Percentiles rank a stretch among this genome's conserved stretches.
phyloP scores from a whole-genome alignment of 2,329 filamentous ascomycete species.

The Ascochyta viciae-villosae region DNA sequence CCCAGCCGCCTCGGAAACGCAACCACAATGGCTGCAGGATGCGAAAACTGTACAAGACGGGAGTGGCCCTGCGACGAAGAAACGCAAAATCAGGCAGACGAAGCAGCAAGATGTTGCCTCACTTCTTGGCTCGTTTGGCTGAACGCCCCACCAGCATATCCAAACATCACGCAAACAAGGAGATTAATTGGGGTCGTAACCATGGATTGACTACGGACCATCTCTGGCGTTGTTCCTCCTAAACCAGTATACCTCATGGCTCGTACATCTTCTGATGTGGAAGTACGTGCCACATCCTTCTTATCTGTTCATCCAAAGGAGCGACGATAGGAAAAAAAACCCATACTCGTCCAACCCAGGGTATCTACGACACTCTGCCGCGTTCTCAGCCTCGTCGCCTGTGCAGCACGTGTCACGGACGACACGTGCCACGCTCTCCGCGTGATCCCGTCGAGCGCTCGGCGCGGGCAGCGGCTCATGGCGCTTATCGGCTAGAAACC shows the following conservation, averaged over 20 bases:
- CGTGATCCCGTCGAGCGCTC: not conserved
- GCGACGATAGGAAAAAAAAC: conserved; percentile 10
- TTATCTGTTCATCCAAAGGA: conserved; percentile 7
- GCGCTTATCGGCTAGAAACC: conserved; percentile 35
- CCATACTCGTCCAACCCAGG: not conserved
- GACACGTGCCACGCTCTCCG: not conserved
- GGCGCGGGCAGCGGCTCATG: conserved; percentile 8
- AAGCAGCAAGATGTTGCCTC: conserved; percentile 24
- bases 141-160: not conserved
- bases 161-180: not conserved
- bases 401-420: not conserved
- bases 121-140: conserved; percentile 21
- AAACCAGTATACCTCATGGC: not conserved
- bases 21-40: not conserved
- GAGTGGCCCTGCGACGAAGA: conserved; percentile 10
- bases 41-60: no score
- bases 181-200: not conserved
- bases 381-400: not conserved
- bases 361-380: not conserved
- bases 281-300: not conserved
- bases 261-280: not conserved
- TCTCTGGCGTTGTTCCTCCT: not conserved
- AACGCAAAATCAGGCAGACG: conserved; percentile 19
- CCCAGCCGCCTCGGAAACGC: not conserved
- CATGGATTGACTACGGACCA: not conserved